These are phyloP conservation scores for Claviceps sp. DNA, from an alignment of 2,329 filamentous ascomycete genomes.

Conservation along the genomic window DNA sequence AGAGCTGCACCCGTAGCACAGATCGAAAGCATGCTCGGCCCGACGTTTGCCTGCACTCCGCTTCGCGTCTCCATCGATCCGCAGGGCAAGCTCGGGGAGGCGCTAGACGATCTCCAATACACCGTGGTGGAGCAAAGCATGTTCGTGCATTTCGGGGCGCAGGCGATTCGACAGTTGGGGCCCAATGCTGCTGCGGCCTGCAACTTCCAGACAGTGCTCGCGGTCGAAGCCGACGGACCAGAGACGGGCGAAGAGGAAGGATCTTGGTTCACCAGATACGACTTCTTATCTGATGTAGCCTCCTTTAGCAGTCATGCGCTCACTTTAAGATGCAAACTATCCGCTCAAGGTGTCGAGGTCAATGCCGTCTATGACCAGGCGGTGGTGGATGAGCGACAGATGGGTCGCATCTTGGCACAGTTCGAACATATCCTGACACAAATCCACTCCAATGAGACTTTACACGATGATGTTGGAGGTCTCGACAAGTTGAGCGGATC, in stretches of 20 bases:
- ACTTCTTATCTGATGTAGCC: background rate
- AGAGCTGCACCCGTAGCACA: background rate
- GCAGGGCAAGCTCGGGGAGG: background rate
- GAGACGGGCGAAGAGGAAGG: background rate
- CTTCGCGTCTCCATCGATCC: background rate
- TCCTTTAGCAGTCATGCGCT: background rate
- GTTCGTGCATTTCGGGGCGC: background rate
- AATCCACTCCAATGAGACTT: background rate
- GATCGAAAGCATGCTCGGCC: background rate
- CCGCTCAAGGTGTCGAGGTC: background rate
- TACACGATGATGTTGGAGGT: background rate
- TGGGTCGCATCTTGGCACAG: background rate
- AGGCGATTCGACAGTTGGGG: background rate
- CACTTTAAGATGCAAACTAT: background rate
- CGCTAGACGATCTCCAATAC: background rate
- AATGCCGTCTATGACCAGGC: background rate
- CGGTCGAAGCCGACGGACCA: background rate
- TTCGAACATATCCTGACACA: background rate
- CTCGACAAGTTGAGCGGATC: background rate
- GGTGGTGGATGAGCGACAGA: background rate
- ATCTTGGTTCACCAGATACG: background rate
- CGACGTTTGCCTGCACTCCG: background rate
- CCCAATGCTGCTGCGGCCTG: background rate
- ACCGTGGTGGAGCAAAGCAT: background rate
- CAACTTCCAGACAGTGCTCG: background rate